Percentiles rank a stretch among this genome's conserved stretches.
Conservation (phyloP, 345 rosid species). For the Citrus trifoliata region DNA sequence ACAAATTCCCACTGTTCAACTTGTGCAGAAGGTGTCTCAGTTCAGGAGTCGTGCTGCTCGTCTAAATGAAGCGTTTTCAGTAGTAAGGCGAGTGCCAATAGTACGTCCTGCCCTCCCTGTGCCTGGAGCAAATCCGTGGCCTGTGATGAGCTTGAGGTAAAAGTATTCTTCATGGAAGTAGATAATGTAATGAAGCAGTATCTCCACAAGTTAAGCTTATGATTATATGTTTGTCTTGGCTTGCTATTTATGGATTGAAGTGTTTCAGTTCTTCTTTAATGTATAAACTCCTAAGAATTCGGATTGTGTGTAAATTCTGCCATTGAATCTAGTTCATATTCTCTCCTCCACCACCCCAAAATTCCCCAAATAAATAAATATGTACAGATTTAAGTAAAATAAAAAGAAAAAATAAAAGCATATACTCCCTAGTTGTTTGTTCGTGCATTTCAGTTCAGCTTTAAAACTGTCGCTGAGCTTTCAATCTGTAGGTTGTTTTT, state of each 20-base stretch:
- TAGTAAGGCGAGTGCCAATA: constrained; percentile 74
- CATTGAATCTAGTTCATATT: background rate
- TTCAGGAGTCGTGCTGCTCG: constrained; percentile 68
- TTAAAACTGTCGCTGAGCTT: background rate
- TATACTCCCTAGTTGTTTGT: background rate
- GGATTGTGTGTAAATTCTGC: constrained; percentile 16
- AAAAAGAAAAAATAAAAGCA: too few relatives aligned
- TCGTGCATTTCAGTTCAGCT: background rate
- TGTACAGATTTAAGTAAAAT: too few relatives aligned
- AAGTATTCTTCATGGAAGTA: background rate
- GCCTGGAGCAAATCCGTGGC: constrained; percentile 69
- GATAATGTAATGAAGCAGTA: constrained; percentile 9
- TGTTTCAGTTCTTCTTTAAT: constrained; percentile 1
- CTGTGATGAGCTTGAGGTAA: constrained; percentile 74
- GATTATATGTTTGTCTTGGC: constrained; percentile 7
- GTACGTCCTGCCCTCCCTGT: constrained; percentile 69
- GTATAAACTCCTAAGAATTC: constrained; percentile 4
- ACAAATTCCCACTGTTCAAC: background rate
- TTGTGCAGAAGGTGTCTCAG: constrained; percentile 70
- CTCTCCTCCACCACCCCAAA: too few relatives aligned
- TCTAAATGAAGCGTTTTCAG: constrained; percentile 86
- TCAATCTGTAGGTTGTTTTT: background rate
- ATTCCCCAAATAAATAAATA: too few relatives aligned
- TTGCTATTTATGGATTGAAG: constrained; percentile 9
- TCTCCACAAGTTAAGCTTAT: constrained; percentile 6